Evolutionary conservation across 495 filamentous ascomycete genomes (phyloP).

Genomic region (Penicillium daleae): DNA sequence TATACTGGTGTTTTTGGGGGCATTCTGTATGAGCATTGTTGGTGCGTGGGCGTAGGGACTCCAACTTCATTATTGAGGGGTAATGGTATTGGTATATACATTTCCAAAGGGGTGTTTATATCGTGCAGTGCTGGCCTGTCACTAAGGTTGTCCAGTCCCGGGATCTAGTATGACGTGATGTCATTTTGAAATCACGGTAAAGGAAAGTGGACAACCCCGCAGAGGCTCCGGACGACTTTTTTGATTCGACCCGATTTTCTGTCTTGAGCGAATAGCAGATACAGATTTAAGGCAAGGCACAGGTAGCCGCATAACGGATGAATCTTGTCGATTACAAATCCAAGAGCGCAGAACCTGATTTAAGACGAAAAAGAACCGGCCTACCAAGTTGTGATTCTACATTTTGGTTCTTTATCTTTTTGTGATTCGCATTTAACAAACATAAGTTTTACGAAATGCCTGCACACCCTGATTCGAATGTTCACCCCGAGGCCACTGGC

Average conservation of each 20-base stretch:
- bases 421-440: no score
- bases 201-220: background rate
- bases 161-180: background rate
- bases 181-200: background rate
- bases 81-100: background rate
- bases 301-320: background rate
- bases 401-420: background rate
- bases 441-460: conserved; percentile 19
- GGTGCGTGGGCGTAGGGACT: conserved; percentile 75
- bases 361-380: background rate
- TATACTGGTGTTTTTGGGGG: conserved; percentile 68
- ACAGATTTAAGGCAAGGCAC: background rate
- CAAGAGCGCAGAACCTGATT: background rate
- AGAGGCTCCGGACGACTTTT: background rate
- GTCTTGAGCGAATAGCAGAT: background rate
- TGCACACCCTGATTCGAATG: conserved; percentile 46
- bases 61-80: no score
- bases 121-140: background rate
- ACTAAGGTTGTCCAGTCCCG: background rate
- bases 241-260: background rate
- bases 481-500: conserved; percentile 58
- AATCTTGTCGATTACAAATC: conserved; percentile 5
- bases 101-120: background rate
- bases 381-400: background rate
- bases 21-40: conserved; percentile 77